Evolutionary conservation across 2,329 filamentous ascomycete genomes (phyloP).

Genomic region (Sporothrix brunneoviolacea): DNA sequence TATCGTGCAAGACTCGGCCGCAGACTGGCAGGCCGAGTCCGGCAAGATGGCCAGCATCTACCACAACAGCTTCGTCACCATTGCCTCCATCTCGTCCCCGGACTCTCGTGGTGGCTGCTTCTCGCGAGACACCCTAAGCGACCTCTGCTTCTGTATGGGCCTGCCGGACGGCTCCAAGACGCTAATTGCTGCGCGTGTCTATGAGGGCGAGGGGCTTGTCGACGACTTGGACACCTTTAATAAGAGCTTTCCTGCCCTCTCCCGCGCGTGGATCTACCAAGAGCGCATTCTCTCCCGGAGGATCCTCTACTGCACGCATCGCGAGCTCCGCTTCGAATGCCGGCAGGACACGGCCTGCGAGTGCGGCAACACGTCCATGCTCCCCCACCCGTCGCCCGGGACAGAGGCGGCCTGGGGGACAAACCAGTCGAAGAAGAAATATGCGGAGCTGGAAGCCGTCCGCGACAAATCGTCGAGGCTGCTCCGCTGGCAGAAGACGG

Average conservation of each 20-base stretch:
- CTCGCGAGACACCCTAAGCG: not conserved
- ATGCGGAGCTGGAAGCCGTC: too few relatives aligned
- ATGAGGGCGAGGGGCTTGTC: too few relatives aligned
- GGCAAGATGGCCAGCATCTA: slow-evolving; percentile 13
- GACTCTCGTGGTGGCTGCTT: not conserved
- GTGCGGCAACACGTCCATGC: too few relatives aligned
- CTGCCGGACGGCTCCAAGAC: too few relatives aligned
- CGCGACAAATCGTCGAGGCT: too few relatives aligned
- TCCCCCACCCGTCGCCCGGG: too few relatives aligned
- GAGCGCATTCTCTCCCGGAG: slow-evolving; percentile 4
- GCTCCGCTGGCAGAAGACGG: too few relatives aligned
- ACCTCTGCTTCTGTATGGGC: not conserved
- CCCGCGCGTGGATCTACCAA: slow-evolving; percentile 4
- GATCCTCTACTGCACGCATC: not conserved
- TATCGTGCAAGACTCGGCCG: not conserved
- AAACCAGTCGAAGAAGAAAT: too few relatives aligned
- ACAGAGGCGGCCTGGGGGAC: too few relatives aligned
- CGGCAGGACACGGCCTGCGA: too few relatives aligned
- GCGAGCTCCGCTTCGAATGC: not conserved
- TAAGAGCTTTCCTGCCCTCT: not conserved
- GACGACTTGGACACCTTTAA: too few relatives aligned
- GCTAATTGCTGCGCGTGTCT: too few relatives aligned
- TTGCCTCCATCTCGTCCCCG: slow-evolving; percentile 3
- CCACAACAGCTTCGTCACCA: slow-evolving; percentile 6
- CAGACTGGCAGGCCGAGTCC: slow-evolving; percentile 12